Evolutionary conservation across 306 rosid species (phyloP).

Genomic region (Pachyrhizus erosus): DNA sequence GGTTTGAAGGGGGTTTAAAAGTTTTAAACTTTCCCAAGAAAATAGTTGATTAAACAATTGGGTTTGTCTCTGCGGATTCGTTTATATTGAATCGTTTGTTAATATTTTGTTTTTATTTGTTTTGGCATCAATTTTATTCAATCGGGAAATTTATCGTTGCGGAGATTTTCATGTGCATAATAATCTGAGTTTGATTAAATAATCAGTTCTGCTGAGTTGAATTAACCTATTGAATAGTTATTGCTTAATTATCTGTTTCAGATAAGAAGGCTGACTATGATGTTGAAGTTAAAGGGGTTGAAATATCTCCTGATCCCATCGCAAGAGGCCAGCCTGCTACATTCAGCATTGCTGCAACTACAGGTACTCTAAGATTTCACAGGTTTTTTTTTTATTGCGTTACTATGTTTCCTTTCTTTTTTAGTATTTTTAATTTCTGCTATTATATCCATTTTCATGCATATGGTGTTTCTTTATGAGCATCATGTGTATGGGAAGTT

Average conservation of each 20-base stretch:
- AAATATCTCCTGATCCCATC: constrained; percentile 76
- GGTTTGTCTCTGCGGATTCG: background rate
- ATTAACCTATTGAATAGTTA: background rate
- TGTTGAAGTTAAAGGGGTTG: constrained; percentile 72
- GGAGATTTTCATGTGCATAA: background rate
- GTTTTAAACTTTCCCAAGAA: background rate
- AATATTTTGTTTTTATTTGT: constrained; percentile 1
- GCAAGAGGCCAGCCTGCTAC: constrained; percentile 80
- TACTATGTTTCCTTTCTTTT: constrained; percentile 1
- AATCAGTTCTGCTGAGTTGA: constrained; percentile 17
- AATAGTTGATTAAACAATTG: background rate
- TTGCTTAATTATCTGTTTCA: constrained; percentile 37
- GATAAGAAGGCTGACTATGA: constrained; percentile 70
- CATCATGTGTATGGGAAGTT: background rate
- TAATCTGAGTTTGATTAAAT: background rate
- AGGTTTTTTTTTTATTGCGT: background rate
- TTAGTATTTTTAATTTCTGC: background rate
- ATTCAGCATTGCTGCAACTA: constrained; percentile 76
- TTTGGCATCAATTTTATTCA: background rate
- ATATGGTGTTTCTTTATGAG: background rate
- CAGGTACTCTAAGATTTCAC: constrained; percentile 55
- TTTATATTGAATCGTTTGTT: background rate
- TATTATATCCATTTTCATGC: background rate
- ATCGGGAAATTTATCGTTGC: background rate
- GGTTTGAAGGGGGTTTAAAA: background rate